phyloP scores from a whole-genome alignment of 345 rosid species.

The Psidium friedrichsthalianum region DNA sequence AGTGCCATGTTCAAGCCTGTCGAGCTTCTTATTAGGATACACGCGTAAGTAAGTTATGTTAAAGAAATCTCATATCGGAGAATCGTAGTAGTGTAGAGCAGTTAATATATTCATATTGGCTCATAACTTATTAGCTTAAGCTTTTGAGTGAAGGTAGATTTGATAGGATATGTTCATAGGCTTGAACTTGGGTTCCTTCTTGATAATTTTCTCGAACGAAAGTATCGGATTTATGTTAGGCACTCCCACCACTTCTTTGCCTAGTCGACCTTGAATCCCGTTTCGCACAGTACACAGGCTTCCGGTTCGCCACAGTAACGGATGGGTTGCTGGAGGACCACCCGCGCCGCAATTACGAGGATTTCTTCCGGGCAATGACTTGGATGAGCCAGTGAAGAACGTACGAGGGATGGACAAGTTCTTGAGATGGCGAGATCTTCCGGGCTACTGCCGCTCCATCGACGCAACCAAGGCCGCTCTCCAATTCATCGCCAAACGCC shows the following conservation, averaged over 20 bases:
- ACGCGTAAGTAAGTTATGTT: no score
- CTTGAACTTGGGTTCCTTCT: no score
- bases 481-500: not conserved
- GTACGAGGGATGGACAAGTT: conserved; percentile 21
- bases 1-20: conserved; percentile 61
- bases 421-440: conserved; percentile 24
- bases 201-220: no score
- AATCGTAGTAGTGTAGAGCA: no score
- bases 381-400: conserved; percentile 3
- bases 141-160: no score
- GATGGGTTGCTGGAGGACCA: conserved; percentile 24
- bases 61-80: no score
- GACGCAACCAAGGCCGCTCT: conserved; percentile 3
- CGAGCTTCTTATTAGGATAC: conserved; percentile 4
- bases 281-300: conserved; percentile 19
- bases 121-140: no score
- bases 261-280: conserved; percentile 25
- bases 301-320: conserved; percentile 16
- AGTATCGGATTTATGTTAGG: no score
- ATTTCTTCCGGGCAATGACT: not conserved
- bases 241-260: conserved; percentile 2
- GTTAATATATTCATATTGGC: no score
- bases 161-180: no score
- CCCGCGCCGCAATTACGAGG: conserved; percentile 1
- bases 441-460: conserved; percentile 10